Evolutionary conservation across 768 basidiomycete species (phyloP).

Genomic region (Psilocybe tampanensis): DNA sequence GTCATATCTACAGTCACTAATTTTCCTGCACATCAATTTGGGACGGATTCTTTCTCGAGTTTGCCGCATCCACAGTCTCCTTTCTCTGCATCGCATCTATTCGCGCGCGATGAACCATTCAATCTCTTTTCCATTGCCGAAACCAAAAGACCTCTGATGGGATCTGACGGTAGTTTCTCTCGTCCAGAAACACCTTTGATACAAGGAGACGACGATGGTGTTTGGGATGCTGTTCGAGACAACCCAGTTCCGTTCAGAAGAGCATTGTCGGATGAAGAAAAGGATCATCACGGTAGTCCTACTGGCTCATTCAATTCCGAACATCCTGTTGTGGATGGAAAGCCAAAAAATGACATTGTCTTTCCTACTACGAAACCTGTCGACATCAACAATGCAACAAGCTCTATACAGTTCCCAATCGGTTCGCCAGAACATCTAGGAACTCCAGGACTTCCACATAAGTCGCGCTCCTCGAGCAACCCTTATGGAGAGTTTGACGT

Average conservation of each 20-base stretch:
- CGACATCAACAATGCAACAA: slow-evolving; percentile 52
- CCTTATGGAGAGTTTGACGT: slow-evolving; percentile 76
- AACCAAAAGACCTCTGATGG: slow-evolving; percentile 56
- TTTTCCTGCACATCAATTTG: slow-evolving; percentile 80
- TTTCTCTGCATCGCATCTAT: slow-evolving; percentile 85
- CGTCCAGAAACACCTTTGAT: slow-evolving; percentile 51
- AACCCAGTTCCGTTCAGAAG: slow-evolving; percentile 78
- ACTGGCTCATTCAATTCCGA: slow-evolving; percentile 43
- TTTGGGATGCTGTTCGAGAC: slow-evolving; percentile 52
- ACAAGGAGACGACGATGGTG: slow-evolving; percentile 41
- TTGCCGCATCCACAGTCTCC: slow-evolving; percentile 75
- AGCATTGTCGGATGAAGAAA: slow-evolving; percentile 76
- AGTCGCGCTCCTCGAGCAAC: slow-evolving; percentile 63
- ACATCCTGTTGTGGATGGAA: slow-evolving; percentile 43
- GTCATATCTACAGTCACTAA: slow-evolving; percentile 72
- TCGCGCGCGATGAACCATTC: slow-evolving; percentile 79
- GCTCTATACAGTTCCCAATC: slow-evolving; percentile 80
- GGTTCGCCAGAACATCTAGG: slow-evolving; percentile 76
- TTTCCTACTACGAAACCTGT: slow-evolving; percentile 60
- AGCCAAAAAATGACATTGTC: slow-evolving; percentile 55
- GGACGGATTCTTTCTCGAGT: slow-evolving; percentile 37
- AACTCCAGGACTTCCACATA: slow-evolving; percentile 52
- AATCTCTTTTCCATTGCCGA: slow-evolving; percentile 84
- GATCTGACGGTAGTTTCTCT: slow-evolving; percentile 59
- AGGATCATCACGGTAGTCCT: slow-evolving; percentile 46